A percentile compares a stretch with the other conserved stretches of the same genome.
phyloP scores from a whole-genome alignment of 108 stramenopile species.

The Pseudonitzschia delicatissima region DNA sequence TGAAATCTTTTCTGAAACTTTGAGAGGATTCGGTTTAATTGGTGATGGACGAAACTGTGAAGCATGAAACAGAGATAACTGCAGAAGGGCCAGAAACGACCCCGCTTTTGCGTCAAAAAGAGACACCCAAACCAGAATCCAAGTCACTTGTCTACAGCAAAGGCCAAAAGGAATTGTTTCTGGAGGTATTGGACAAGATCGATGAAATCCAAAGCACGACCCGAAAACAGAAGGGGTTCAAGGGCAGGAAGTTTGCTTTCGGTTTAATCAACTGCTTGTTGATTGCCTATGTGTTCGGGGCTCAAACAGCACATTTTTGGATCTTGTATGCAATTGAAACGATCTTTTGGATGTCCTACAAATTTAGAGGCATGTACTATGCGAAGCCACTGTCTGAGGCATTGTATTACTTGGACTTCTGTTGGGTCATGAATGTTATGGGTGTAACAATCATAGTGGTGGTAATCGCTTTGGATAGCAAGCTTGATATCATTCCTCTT shows the following conservation, averaged over 20 bases:
- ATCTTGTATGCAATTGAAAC: constrained; percentile 38
- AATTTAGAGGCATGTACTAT: constrained; percentile 28
- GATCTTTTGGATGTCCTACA: constrained; percentile 36
- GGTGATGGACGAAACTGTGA: no score
- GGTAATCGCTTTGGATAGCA: constrained; percentile 19
- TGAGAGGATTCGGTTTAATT: not conserved
- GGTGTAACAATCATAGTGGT: constrained; percentile 16
- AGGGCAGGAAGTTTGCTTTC: constrained; percentile 46
- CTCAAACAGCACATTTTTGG: constrained; percentile 52
- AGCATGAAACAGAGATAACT: not conserved
- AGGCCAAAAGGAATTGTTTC: constrained; percentile 39
- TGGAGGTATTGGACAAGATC: constrained; percentile 41
- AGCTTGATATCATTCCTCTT: constrained; percentile 1
- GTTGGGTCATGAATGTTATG: constrained; percentile 53
- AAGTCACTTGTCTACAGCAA: not conserved
- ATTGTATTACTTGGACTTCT: constrained; percentile 56
- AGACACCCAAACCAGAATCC: not conserved
- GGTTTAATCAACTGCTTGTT: constrained; percentile 53
- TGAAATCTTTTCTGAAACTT: not conserved
- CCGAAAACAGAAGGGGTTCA: constrained; percentile 36
- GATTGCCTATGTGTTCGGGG: constrained; percentile 37
- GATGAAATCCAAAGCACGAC: constrained; percentile 30
- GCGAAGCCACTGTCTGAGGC: constrained; percentile 44
- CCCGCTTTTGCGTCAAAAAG: not conserved
- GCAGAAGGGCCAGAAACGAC: constrained; percentile 4